Evolutionary conservation across 495 filamentous ascomycete species (phyloP).

Genomic region (Penicillium verhagenii): DNA sequence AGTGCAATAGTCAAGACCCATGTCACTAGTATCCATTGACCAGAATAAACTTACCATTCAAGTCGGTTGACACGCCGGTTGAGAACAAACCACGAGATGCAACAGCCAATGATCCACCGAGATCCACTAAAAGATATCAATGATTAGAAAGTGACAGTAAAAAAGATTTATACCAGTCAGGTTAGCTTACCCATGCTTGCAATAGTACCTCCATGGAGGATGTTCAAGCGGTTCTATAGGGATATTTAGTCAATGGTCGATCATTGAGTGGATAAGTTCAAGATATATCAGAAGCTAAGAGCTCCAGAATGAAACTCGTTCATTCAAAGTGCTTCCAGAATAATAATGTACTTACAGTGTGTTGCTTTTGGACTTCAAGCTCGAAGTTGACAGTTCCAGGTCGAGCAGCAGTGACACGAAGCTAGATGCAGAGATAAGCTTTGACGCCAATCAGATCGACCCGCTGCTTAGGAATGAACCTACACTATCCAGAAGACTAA

Average conservation of each 20-base stretch:
- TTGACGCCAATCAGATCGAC: neutral
- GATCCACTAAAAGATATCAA: conserved; percentile 58
- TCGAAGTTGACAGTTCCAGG: conserved; percentile 85
- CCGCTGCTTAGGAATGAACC: neutral
- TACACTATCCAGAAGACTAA: conserved; percentile 45
- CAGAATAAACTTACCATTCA: conserved; percentile 67
- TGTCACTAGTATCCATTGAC: neutral
- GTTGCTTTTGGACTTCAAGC: conserved; percentile 78
- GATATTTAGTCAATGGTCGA: conserved; percentile 6
- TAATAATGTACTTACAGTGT: conserved; percentile 73
- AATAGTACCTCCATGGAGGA: conserved; percentile 92
- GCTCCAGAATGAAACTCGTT: no score
- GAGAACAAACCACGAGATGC: conserved; percentile 84
- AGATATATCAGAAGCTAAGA: no score
- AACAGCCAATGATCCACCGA: conserved; percentile 90
- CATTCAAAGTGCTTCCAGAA: no score
- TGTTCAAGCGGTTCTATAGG: conserved; percentile 78
- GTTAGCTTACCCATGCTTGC: conserved; percentile 72
- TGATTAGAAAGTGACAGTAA: neutral
- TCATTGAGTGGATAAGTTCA: neutral
- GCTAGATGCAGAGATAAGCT: conserved; percentile 41
- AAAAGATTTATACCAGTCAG: neutral
- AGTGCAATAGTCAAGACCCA: neutral
- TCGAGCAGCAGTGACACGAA: conserved; percentile 72
- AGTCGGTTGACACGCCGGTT: conserved; percentile 89